These are phyloP conservation scores for Penicillium coffeae DNA, from an alignment of 495 filamentous ascomycete species.

Conservation along the genomic window DNA sequence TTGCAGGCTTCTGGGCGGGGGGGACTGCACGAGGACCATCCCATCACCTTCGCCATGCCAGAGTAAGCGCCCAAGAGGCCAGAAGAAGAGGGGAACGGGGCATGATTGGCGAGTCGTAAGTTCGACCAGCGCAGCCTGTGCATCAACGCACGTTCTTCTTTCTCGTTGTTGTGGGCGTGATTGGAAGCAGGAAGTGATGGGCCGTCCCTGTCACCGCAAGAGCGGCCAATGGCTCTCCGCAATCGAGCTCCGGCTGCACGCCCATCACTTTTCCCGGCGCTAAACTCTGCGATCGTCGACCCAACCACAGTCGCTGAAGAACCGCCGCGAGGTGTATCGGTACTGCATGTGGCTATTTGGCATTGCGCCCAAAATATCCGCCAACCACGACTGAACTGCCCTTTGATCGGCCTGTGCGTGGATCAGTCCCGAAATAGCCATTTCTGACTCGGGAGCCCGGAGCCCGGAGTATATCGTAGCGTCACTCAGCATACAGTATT, in stretches of 20 bases:
- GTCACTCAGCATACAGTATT: no score
- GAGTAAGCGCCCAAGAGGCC: conserved; percentile 34
- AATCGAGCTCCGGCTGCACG: conserved; percentile 28
- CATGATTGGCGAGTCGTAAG: conserved; percentile 25
- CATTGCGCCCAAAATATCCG: neutral
- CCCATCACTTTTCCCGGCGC: conserved; percentile 37
- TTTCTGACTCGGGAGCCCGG: no score
- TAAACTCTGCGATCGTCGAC: conserved; percentile 30
- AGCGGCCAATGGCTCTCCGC: conserved; percentile 15
- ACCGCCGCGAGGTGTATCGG: no score
- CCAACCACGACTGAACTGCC: no score
- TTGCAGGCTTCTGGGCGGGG: conserved; percentile 10
- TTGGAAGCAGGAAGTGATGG: conserved; percentile 25
- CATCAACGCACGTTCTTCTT: conserved; percentile 19
- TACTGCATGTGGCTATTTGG: neutral
- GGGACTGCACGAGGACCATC: conserved; percentile 19
- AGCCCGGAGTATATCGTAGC: no score
- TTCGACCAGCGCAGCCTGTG: conserved; percentile 11
- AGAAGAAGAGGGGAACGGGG: conserved; percentile 12
- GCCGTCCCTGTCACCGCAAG: conserved; percentile 41
- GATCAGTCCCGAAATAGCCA: no score
- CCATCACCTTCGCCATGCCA: conserved; percentile 21
- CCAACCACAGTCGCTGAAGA: conserved; percentile 34
- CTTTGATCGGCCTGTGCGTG: no score
- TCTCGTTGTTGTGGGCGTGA: conserved; percentile 24